Base-by-base conservation (phyloP, 139 green algal genomes). In the Spirogloea muscicola region DNA sequence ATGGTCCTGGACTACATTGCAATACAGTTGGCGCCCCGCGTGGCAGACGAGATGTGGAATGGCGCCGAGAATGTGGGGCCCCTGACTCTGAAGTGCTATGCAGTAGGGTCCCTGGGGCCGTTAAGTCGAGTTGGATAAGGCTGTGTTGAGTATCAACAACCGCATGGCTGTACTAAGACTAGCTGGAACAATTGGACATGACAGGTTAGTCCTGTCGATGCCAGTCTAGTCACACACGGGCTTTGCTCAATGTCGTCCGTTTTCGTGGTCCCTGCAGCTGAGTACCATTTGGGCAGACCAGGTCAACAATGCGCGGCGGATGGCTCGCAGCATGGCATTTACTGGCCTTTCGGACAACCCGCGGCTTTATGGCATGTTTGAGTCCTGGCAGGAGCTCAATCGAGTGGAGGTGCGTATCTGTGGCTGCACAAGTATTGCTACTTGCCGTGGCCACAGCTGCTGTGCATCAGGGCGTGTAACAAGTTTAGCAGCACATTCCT, bases 271-370 rank as follows among this genome's bases (percentile, higher is more conserved):
- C 49, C 31, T 59, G 27, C 49, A 60, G 49, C 31, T 29, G 0
- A 37, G 49, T 29, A 64, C 57, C 27, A 64, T 64, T 21, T 64
- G 57, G 57, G 57, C 57, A 16, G 57, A 64, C 57, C 57, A 64
- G 10, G 29, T 34, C n/a, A 34, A 64, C 57, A 34, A 27, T 18
- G 57, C 57, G 7, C 57, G 57, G 33, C 25, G 29, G 25, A 64
- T 31, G 5, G 57, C 31, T 4, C 57, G 57, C 57, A 33, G 41
- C 33, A 18, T 64, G 27, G 57, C 57, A 0, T 21, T 64, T 34
- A 64, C 40, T 16, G 57, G 57, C 31, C 31, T 64, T 18, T 41
- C 57, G 1, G n/a, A n/a, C n/a, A n/a, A n/a, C n/a, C n/a, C n/a
- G n/a, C n/a, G n/a, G n/a, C n/a, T n/a, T n/a, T n/a, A n/a, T n/a